Evolutionary conservation across 306 rosid genomes (phyloP), one percentile per base, ranked within the genome.

Genomic region (Erythrophleum fordii): DNA sequence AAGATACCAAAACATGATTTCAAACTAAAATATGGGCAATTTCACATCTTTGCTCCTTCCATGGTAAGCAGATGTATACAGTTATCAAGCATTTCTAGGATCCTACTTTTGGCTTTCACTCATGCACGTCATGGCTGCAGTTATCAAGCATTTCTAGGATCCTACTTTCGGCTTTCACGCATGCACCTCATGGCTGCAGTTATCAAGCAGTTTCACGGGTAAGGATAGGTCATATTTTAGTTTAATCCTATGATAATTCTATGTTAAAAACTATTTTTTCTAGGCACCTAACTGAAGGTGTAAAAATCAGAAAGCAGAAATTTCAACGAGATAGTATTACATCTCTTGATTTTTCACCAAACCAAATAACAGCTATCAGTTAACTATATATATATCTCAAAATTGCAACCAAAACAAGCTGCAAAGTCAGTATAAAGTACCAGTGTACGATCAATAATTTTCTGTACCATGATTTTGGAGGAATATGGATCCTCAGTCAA

Each of bases 291-390:
- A 45, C 31, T 60, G 17, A 28, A 46, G 45, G 37, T 35, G 60
- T 37, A 60, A 25, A 26, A 55, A 37, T 39, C 39, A 80, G 20
- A 64, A 13, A 74, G 76, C 11, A 55, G 51, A 74, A 66, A 65
- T n/a, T 12, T 42, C 26, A 10, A n/a, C 16, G 13, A 39, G 0
- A 42, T 39, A 37, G 12, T 9, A 52, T 2, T 10, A 39, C 20
- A 64, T 18, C 52, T 77, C 35, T 28, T 49, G 46, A 72, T 26
- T 62, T 26, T 68, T 62, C 6, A 37, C n/a, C 68, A 25, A 18
- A 72, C 42, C 35, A 74, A 48, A 51, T 41, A 73, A 53, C 45
- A 73, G 59, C 61, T 61, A 18, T 53, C 42, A 31, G 69, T 61
- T 14, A 6, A 61, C 42, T 29, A 14, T 5, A 6, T 2, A 39